Evolutionary conservation across 441 rosid species (phyloP), one percentile per base, ranked within the genome.

Genomic region (Capsella rubella): DNA sequence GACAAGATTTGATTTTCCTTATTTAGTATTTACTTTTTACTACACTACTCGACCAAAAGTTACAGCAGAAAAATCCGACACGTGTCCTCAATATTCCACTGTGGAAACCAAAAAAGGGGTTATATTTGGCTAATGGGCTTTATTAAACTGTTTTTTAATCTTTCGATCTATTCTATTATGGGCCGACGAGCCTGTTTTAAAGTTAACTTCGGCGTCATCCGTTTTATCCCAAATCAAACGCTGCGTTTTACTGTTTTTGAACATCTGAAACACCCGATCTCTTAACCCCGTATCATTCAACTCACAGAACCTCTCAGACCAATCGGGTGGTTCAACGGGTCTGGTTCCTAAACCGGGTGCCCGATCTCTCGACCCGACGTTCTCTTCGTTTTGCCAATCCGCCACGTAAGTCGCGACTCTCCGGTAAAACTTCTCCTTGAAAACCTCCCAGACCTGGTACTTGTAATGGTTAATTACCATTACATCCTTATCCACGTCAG

Each of bases 381-480:
- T 91, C 49, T 85, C 79, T 1, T 86, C 88, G 27, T 90, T 82
- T 52, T 83, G 87, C 97, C 98, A 93, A 82, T 93, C 98, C 5
- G 82, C 90, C 65, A 93, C 98, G 45, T 91, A 91, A 0, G 96
- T 87, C 25, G 98, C 96, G 12, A 93, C 97, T 64, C 97, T 85
- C 80, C 92, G 71, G 11, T 82, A 80, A 72, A 91, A 90, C 72
- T 93, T 93, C 80, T 93, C 89, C 70, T 89, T 93, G 51, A 93
- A 88, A 78, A 91, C 97, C 3, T 91, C 94, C 97, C 98, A 93
- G 0, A 88, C 97, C 43, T 93, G 97, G 71, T 85, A 91, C 73
- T 93, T 91, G 37, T 93, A 91, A 71, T 93, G 97, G 15, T 93
- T 93, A 29, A 91, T 83, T 16, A 87, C 87, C 90, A 93, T 67